Percentiles rank a stretch among this genome's conserved stretches.
phyloP scores from a whole-genome alignment of 1,284 basidiomycete genomes.

The Cutaneotrichosporon daszewskae region DNA sequence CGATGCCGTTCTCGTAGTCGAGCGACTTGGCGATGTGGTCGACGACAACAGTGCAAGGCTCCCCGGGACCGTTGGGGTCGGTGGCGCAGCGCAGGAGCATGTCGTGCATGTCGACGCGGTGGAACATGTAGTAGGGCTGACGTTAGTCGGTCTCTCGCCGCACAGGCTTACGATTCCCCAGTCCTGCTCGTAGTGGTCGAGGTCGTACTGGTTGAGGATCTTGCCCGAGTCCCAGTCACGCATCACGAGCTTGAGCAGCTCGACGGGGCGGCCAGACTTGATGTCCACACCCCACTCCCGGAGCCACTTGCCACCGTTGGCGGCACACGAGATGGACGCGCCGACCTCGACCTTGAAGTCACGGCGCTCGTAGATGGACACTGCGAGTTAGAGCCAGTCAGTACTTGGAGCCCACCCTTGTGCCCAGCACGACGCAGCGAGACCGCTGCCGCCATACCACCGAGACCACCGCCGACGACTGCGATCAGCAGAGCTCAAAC shows the following conservation, averaged over 20 bases:
- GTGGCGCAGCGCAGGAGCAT: conserved; percentile 38
- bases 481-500: neutral
- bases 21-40: conserved; percentile 37
- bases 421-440: conserved; percentile 35
- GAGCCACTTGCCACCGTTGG: conserved; percentile 34
- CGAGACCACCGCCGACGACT: conserved; percentile 36
- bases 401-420: conserved; percentile 6
- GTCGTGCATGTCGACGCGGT: conserved; percentile 45
- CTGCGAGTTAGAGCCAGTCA: conserved; percentile 5
- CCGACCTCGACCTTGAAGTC: conserved; percentile 39
- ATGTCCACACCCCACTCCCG: conserved; percentile 36
- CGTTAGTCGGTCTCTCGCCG: too few relatives aligned
- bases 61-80: conserved; percentile 31
- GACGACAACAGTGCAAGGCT: conserved; percentile 30
- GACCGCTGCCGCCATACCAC: conserved; percentile 31
- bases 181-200: conserved; percentile 31
- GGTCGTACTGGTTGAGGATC: conserved; percentile 31
- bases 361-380: conserved; percentile 35
- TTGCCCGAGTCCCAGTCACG: conserved; percentile 38
- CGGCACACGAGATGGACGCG: conserved; percentile 38
- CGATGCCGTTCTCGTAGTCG: conserved; percentile 32
- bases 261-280: conserved; percentile 26
- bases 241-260: conserved; percentile 35
- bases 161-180: too few relatives aligned
- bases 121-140: conserved; percentile 39